phyloP scores from a whole-genome alignment of 805 yeast species.

The Candida ipomoeae region DNA sequence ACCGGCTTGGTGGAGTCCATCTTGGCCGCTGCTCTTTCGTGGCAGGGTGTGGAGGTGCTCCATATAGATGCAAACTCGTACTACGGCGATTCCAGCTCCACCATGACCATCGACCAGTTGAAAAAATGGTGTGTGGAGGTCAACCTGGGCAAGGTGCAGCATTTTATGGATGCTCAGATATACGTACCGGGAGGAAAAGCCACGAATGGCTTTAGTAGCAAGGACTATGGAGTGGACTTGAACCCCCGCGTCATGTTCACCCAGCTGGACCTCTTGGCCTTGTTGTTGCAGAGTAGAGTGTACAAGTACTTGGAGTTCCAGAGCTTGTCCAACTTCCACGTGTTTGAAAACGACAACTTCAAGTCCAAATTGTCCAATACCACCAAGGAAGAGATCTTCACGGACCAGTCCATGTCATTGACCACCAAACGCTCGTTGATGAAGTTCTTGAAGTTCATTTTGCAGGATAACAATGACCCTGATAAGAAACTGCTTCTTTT shows the following conservation, averaged over 20 bases:
- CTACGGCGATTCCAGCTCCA: conserved; percentile 87
- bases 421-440: conserved; percentile 77
- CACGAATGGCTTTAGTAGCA: conserved; percentile 51
- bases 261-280: conserved; percentile 75
- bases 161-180: conserved; percentile 68
- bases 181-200: conserved; percentile 63
- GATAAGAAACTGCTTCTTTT: conserved; percentile 53
- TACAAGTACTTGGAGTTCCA: conserved; percentile 90
- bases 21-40: conserved; percentile 88
- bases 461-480: conserved; percentile 57
- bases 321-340: conserved; percentile 82
- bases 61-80: conserved; percentile 82
- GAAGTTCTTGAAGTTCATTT: conserved; percentile 87
- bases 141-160: conserved; percentile 42
- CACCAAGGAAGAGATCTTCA: conserved; percentile 89
- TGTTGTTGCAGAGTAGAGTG: conserved; percentile 80
- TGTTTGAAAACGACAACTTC: conserved; percentile 89
- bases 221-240: conserved; percentile 82
- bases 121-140: conserved; percentile 77
- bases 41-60: conserved; percentile 96
- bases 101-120: conserved; percentile 81
- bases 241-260: conserved; percentile 87
- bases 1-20: conserved; percentile 89
- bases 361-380: conserved; percentile 69
- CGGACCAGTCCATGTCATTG: conserved; percentile 74